phyloP scores from a whole-genome alignment of 805 yeast species.

The Kazachstania martiniae region DNA sequence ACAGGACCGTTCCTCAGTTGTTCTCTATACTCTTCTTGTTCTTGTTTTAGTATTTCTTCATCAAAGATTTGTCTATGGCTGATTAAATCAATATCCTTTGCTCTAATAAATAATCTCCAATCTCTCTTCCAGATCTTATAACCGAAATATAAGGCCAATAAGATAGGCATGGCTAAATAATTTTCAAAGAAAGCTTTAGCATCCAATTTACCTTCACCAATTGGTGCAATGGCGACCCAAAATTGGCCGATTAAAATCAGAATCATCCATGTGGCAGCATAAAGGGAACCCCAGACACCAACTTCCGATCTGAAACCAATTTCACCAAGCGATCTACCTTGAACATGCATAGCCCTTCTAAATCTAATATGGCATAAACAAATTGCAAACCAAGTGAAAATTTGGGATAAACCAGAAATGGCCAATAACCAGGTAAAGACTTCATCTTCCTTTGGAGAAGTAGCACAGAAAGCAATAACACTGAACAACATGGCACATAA shows the following conservation, averaged over 20 bases:
- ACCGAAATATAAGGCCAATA: slow-evolving; percentile 32
- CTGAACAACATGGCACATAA: slow-evolving; percentile 43
- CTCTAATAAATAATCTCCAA: slow-evolving; percentile 29
- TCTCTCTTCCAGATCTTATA: slow-evolving; percentile 39
- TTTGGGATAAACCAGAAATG: slow-evolving; percentile 48
- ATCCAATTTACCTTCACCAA: slow-evolving; percentile 26
- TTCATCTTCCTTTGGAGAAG: slow-evolving; percentile 44
- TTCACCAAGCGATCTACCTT: slow-evolving; percentile 41
- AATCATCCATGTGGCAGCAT: slow-evolving; percentile 38
- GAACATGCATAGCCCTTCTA: slow-evolving; percentile 45
- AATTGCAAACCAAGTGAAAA: slow-evolving; percentile 53
- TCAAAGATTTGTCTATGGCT: slow-evolving; percentile 25
- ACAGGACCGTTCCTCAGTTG: slow-evolving; percentile 21
- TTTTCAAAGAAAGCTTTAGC: slow-evolving; percentile 37
- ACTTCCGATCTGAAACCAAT: slow-evolving; percentile 42
- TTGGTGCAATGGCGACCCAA: slow-evolving; percentile 56
- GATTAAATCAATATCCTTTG: slow-evolving; percentile 24
- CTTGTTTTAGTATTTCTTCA: slow-evolving; percentile 26
- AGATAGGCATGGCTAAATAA: slow-evolving; percentile 38
- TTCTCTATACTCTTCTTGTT: slow-evolving; percentile 23
- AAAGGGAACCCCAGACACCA: slow-evolving; percentile 44
- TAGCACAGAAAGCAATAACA: slow-evolving; percentile 55
- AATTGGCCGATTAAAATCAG: slow-evolving; percentile 49
- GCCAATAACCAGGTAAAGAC: slow-evolving; percentile 59
- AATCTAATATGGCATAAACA: slow-evolving; percentile 48